phyloP scores from a whole-genome alignment of 2,329 filamentous ascomycete genomes.

The Sclerotinia minor region DNA sequence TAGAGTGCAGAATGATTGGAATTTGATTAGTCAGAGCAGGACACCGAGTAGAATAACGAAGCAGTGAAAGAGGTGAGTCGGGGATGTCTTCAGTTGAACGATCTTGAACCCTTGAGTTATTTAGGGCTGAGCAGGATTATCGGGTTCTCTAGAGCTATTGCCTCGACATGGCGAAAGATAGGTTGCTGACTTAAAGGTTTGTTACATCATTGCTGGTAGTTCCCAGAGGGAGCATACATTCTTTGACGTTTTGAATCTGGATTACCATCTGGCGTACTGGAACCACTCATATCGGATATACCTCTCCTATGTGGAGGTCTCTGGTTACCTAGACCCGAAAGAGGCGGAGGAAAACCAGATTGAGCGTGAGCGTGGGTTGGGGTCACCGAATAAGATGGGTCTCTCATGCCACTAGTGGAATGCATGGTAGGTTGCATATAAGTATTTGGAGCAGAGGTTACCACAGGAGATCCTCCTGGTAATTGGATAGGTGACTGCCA shows the following conservation, averaged over 20 bases:
- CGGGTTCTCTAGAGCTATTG: neutral
- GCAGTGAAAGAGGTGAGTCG: neutral
- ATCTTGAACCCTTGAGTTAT: neutral
- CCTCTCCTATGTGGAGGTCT: conserved; percentile 38
- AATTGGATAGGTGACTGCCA: conserved; percentile 42
- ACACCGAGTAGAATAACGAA: neutral
- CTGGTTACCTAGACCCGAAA: conserved; percentile 31
- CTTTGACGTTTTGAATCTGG: conserved; percentile 40
- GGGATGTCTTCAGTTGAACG: neutral
- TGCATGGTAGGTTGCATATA: conserved; percentile 32
- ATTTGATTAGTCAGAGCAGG: neutral
- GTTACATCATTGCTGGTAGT: conserved; percentile 33
- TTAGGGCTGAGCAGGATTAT: neutral
- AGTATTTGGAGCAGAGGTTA: conserved; percentile 33
- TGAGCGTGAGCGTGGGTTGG: conserved; percentile 37
- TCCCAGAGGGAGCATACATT: conserved; percentile 37
- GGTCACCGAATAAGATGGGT: conserved; percentile 38
- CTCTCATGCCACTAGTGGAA: conserved; percentile 32
- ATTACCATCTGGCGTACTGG: conserved; percentile 34
- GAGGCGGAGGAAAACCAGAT: conserved; percentile 30
- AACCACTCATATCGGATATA: conserved; percentile 39
- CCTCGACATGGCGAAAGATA: neutral
- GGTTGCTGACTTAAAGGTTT: neutral
- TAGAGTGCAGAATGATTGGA: neutral
- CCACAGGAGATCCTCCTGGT: conserved; percentile 37